phyloP scores from a whole-genome alignment of 176 grass and related monocot genomes.

The Eragrostis nindensis region DNA sequence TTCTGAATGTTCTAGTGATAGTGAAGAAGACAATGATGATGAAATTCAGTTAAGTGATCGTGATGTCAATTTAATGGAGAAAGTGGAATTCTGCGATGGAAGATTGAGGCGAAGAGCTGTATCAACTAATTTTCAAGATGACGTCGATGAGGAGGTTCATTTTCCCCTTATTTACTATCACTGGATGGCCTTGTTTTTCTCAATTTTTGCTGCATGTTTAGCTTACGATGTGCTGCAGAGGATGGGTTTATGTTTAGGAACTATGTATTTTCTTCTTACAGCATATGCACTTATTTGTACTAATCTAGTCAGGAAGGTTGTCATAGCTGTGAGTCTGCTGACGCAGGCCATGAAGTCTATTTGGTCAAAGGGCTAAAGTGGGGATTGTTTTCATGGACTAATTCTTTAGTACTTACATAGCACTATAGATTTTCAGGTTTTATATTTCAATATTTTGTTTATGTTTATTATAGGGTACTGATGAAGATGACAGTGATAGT shows the following conservation, averaged over 20 bases:
- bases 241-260: slow-evolving; percentile 27
- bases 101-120: slow-evolving; percentile 85
- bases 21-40: slow-evolving; percentile 49
- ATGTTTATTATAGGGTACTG: slow-evolving; percentile 52
- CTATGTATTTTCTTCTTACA: neutral
- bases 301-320: neutral
- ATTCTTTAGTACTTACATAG: slow-evolving; percentile 23
- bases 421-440: slow-evolving; percentile 29
- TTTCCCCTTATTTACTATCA: slow-evolving; percentile 33
- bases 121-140: slow-evolving; percentile 74
- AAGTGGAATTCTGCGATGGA: slow-evolving; percentile 63
- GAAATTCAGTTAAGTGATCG: slow-evolving; percentile 34
- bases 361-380: slow-evolving; percentile 9
- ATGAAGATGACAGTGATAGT: slow-evolving; percentile 48
- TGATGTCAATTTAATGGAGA: slow-evolving; percentile 65
- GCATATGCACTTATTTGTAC: slow-evolving; percentile 23
- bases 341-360: neutral
- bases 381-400: neutral
- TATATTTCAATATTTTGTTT: slow-evolving; percentile 37
- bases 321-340: neutral
- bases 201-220: neutral
- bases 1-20: slow-evolving; percentile 60
- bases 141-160: slow-evolving; percentile 43
- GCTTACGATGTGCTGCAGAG: slow-evolving; percentile 22
- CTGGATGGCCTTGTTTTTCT: slow-evolving; percentile 32